Base-by-base conservation (phyloP, 768 basidiomycete genomes). In the Candolleomyces eurysporus region DNA sequence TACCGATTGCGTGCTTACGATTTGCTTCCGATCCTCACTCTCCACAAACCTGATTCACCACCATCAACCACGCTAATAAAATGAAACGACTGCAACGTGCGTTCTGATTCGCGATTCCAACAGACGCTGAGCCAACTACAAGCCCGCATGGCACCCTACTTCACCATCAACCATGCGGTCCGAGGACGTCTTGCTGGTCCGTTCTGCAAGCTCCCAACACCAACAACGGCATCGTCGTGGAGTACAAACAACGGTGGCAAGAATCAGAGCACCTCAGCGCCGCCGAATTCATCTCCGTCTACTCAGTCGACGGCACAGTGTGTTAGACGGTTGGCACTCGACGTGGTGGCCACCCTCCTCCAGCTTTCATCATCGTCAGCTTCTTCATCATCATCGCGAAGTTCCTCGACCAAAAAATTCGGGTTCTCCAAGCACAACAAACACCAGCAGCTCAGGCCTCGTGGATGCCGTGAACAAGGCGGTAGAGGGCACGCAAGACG, bases 131-230 rank as follows among this genome's bases (percentile, higher is more conserved):
- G 73, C 43, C 68, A 77, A 49, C 72, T 94, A 52, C 78, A 79
- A 61, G 79, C 84, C 17, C 85, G 89, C 22, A 77, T 96, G 7
- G 74, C 82, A 10, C 94, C 94, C 19, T 97, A 87, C 75, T 98
- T 97, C 75, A 79, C 78, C 67, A 80, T 96, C 49, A 76, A 74
- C 10, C 94, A 97, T 71, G 79, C 91, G n/a, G 76, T 76, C 31
- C 89, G 87, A 52, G 95, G 94, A 9, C 76, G 79, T 58, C 68
- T 95, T 36, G 75, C 77, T 16, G 96, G 96, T 0, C 96, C 96
- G 22, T 98, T 87, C 75, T 72, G 76, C 57, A 90, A 84, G 69
- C 75, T 97, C n/a, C 81, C 84, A 14, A 14, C 22, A 17, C 40
- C 45, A 17, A 36, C 58, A 58, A 14, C 26, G 42, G 14, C 59